Conservation (phyloP, 176 grass and related monocot genomes). For the Oryza glaberrima region DNA sequence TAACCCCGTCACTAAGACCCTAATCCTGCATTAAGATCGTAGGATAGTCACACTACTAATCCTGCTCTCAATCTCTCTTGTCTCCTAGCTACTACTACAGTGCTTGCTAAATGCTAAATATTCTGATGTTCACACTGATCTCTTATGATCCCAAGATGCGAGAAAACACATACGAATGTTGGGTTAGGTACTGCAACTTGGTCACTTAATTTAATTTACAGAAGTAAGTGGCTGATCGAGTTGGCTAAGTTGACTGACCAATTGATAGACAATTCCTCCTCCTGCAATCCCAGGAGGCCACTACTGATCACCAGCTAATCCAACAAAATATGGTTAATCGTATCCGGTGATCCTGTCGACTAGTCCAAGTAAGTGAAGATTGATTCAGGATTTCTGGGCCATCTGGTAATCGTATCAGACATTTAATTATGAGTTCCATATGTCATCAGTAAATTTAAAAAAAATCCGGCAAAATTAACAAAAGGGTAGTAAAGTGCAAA, state of each 20-base stretch:
- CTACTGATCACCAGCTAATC: not conserved
- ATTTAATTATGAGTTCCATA: not conserved
- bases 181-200: not conserved
- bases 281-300: not conserved
- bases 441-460: not conserved
- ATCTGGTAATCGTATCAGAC: not conserved
- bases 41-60: slow-evolving; percentile 29
- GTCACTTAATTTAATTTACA: not conserved
- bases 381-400: not conserved
- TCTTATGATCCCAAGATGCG: not conserved
- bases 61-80: slow-evolving; percentile 13
- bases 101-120: too few relatives aligned
- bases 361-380: not conserved
- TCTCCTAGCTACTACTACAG: not conserved
- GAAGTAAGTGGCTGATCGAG: not conserved
- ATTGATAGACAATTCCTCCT: not conserved
- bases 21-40: slow-evolving; percentile 8
- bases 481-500: not conserved
- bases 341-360: not conserved
- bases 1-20: slow-evolving; percentile 4
- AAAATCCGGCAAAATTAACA: not conserved
- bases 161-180: not conserved
- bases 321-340: not conserved
- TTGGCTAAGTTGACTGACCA: not conserved
- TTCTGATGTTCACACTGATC: not conserved